These are phyloP conservation scores for Polygonum aviculare DNA, from an alignment of 148 eudicot species.

Conservation along the genomic window DNA sequence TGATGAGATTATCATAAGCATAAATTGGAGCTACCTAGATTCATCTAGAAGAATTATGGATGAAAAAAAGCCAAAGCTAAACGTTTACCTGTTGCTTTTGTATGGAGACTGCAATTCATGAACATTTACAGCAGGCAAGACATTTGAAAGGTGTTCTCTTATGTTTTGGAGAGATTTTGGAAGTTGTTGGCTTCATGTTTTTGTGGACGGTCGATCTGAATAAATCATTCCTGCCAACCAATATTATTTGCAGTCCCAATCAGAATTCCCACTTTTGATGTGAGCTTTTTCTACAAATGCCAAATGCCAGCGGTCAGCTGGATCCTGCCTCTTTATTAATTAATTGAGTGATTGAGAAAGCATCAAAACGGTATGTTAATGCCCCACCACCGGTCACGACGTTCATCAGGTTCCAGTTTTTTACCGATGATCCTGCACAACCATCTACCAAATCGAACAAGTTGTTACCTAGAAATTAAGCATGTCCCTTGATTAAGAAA, in stretches of 20 bases:
- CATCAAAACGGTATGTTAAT: background rate
- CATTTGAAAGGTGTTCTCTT: background rate
- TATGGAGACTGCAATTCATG: too few relatives aligned
- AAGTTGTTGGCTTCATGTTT: background rate
- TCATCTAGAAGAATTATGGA: background rate
- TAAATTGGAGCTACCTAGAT: background rate
- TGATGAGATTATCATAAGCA: background rate
- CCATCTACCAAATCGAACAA: too few relatives aligned
- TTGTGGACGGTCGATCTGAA: background rate
- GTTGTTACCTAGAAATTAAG: too few relatives aligned
- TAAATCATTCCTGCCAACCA: background rate
- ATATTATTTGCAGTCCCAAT: background rate
- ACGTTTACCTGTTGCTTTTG: background rate
- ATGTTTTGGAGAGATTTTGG: background rate
- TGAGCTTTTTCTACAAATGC: background rate
- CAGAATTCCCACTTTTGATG: background rate
- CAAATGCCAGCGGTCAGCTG: background rate
- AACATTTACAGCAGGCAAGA: background rate
- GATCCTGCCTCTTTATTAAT: background rate
- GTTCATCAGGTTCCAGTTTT: too few relatives aligned
- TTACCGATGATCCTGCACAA: too few relatives aligned
- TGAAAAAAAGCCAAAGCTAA: background rate
- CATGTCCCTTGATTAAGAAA: too few relatives aligned
- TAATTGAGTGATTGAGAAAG: background rate
- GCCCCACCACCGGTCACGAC: background rate